phyloP scores from a whole-genome alignment of 345 rosid species.

The Alliaria petiolata region DNA sequence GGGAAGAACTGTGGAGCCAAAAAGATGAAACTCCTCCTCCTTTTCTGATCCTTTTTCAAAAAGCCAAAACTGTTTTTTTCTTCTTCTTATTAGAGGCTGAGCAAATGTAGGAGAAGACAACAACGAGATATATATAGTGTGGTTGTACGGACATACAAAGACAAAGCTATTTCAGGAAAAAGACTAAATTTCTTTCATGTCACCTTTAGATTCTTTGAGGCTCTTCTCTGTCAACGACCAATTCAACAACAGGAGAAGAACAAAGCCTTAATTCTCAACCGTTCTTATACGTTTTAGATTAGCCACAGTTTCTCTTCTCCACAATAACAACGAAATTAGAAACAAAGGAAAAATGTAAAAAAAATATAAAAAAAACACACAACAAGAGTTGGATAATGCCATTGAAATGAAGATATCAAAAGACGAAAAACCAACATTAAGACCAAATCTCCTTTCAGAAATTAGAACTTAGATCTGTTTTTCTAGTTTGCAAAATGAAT shows the following conservation, averaged over 20 bases:
- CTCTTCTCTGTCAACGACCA: constrained; percentile 26
- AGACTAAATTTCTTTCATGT: constrained; percentile 5
- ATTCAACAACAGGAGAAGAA: not conserved
- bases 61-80: constrained; percentile 9
- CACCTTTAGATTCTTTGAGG: constrained; percentile 26
- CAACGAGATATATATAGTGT: constrained; percentile 15
- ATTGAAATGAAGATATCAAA: not conserved
- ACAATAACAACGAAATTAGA: constrained; percentile 9
- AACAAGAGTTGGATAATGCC: not conserved
- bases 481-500: not conserved
- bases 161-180: constrained; percentile 30
- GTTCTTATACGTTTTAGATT: not conserved
- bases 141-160: not conserved
- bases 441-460: not conserved
- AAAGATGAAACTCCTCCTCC: constrained; percentile 24
- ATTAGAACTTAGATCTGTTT: not conserved
- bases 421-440: not conserved
- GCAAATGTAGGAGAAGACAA: constrained; percentile 22
- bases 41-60: constrained; percentile 14
- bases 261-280: constrained; percentile 7
- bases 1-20: constrained; percentile 37
- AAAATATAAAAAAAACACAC: too few relatives aligned
- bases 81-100: constrained; percentile 24
- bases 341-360: not conserved
- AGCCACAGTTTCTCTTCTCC: not conserved